phyloP scores from a whole-genome alignment of 139 green algal species.

The Dunaliella sp. region DNA sequence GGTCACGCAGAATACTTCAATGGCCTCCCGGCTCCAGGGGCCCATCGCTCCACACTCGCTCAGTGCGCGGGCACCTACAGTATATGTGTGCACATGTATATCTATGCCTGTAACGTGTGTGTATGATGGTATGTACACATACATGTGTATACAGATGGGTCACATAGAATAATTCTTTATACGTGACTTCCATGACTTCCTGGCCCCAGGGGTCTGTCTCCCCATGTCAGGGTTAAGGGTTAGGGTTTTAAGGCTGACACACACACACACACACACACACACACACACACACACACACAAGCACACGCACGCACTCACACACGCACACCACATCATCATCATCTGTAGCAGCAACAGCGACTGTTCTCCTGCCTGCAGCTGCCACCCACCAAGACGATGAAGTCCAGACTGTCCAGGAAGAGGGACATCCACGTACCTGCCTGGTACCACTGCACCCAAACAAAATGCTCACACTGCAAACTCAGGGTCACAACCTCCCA shows the following conservation, averaged over 20 bases:
- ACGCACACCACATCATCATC: no score
- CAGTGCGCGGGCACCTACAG: neutral
- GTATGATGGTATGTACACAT: no score
- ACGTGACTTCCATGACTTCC: slow-evolving; percentile 90
- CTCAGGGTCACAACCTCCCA: slow-evolving; percentile 11
- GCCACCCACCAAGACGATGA: no score
- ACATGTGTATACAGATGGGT: slow-evolving; percentile 92
- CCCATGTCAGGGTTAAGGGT: neutral
- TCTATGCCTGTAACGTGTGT: no score
- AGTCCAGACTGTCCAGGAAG: no score
- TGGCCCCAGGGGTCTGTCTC: slow-evolving; percentile 72
- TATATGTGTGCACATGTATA: no score
- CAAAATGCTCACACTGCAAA: no score
- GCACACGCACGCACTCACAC: neutral
- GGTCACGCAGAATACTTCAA: slow-evolving; percentile 94
- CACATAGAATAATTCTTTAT: slow-evolving; percentile 97
- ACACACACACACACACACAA: slow-evolving; percentile 12
- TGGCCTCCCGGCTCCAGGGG: slow-evolving; percentile 76
- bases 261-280: slow-evolving; percentile 5
- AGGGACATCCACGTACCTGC: no score
- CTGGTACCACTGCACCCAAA: no score
- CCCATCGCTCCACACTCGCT: slow-evolving; percentile 50
- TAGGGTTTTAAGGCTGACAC: slow-evolving; percentile 15
- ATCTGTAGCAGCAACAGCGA: no score
- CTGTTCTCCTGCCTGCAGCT: no score